Evolutionary conservation across 164 flowering plant genomes (phyloP), one percentile per base, ranked within the genome.

Genomic region (Magnolia changhungtana): DNA sequence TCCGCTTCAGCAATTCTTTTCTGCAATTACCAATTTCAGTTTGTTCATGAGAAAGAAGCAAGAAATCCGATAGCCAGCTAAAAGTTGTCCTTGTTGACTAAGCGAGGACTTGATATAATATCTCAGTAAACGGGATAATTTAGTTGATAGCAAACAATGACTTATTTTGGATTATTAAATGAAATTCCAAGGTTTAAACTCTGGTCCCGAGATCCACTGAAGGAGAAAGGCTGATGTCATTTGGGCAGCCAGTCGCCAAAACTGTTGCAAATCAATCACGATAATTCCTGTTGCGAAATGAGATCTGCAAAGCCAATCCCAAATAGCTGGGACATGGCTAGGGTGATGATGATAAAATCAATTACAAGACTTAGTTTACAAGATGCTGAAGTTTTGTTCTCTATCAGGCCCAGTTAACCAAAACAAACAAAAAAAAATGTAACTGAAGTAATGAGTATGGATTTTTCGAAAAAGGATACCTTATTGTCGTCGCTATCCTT

Each of bases 401-500:
- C 23, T n/a, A 64, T 8, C 23, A 64, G 67, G 19, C 19, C 45
- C 18, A 8, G 61, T 55, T 55, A 16, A 55, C 4, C 61, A 55
- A 55, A 11, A 55, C 16, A 55, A 55, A 55, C 78, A 73, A 69
- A 23, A 23, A 23, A 0, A 64, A 64, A 64, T n/a, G 67, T 16
- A 55, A 55, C 61, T 1, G 10, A 37, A 55, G 61, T 55, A 16
- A 55, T 55, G 16, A 55, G 18, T 2, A 18, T 16, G 18, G 61
- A 55, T 16, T 10, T 55, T 2, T 55, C 4, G 1, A 16, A 16
- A 14, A 75, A 67, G 79, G 76, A 69, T 79, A 91, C 96, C 96
- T 89, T 89, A 16, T 77, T 80, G 67, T 89, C 88, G 79, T 88
- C 84, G 74, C 79, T 80, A 73, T 87, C 89, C 79, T 84, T 86